Evolutionary conservation across 129 eudicot species (phyloP).

Genomic region (Logfia minima): DNA sequence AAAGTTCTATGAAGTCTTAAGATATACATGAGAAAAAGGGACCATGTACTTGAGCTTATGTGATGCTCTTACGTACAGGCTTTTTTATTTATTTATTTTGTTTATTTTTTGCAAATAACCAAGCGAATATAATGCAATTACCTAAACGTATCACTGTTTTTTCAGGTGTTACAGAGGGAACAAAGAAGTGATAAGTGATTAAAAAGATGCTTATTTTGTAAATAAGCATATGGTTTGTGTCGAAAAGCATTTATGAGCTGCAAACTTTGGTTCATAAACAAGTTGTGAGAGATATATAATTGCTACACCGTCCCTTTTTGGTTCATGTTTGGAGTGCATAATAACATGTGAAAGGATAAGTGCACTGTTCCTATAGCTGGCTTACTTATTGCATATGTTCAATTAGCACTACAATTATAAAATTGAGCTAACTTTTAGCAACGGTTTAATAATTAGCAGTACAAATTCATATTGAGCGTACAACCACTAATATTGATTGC

Average conservation of each 20-base stretch:
- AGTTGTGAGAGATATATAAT: not conserved
- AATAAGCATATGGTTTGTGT: conserved; percentile 2
- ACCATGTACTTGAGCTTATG: not conserved
- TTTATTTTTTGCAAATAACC: not conserved
- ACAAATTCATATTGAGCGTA: conserved; percentile 3
- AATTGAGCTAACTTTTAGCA: conserved; percentile 18
- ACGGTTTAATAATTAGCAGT: conserved; percentile 9
- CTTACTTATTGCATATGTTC: conserved; percentile 16
- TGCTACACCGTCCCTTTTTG: not conserved
- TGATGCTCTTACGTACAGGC: not conserved
- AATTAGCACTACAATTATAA: conserved; percentile 2
- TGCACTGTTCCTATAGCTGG: conserved; percentile 16
- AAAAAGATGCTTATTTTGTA: conserved; percentile 14
- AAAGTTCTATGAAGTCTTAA: no score
- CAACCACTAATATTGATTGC: conserved; percentile 18
- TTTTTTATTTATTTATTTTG: no score
- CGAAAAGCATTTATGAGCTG: conserved; percentile 9
- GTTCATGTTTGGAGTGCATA: conserved; percentile 2
- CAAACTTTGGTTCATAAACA: not conserved
- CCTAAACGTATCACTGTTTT: not conserved
- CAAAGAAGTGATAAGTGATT: conserved; percentile 10
- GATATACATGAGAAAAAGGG: conserved; percentile 7
- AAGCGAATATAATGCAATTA: not conserved
- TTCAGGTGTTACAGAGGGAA: conserved; percentile 13
- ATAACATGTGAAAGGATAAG: conserved; percentile 17